Conservation (phyloP, 1,139 yeast species). For the Sugiyamaella xylanicola region DNA sequence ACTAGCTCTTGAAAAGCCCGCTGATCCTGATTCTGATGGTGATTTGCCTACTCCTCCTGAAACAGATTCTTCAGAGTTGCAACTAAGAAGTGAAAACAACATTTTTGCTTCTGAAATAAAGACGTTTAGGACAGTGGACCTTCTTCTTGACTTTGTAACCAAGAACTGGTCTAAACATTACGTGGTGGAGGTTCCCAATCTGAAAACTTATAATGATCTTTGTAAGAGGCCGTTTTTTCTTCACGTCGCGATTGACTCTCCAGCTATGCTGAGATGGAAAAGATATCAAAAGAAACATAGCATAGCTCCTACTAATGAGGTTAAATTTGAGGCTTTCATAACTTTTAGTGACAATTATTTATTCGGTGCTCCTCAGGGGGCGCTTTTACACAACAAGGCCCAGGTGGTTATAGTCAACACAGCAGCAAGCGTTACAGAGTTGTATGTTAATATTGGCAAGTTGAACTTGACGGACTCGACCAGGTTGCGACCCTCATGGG, state of each 20-base stretch:
- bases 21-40: too few species aligned
- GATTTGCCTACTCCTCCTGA: background rate
- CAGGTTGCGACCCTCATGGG: slow-evolving; percentile 93
- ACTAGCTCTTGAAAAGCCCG: too few species aligned
- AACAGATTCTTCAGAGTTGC: too few species aligned
- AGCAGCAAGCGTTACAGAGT: slow-evolving; percentile 49
- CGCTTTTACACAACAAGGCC: slow-evolving; percentile 56
- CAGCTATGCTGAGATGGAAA: slow-evolving; percentile 56
- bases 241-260: slow-evolving; percentile 79
- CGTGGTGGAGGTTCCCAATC: slow-evolving; percentile 58
- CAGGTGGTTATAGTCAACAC: slow-evolving; percentile 65
- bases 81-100: too few species aligned
- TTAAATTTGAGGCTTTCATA: slow-evolving; percentile 46
- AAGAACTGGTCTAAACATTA: slow-evolving; percentile 64
- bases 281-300: slow-evolving; percentile 42
- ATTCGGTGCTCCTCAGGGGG: slow-evolving; percentile 47
- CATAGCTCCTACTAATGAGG: background rate
- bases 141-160: slow-evolving; percentile 66
- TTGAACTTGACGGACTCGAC: slow-evolving; percentile 58
- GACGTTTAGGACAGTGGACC: slow-evolving; percentile 48
- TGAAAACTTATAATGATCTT: slow-evolving; percentile 52
- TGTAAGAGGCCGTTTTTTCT: slow-evolving; percentile 82
- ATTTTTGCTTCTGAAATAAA: too few species aligned
- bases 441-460: slow-evolving; percentile 55
- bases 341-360: slow-evolving; percentile 50